Evolutionary conservation across 495 filamentous ascomycete species (phyloP), one percentile per base, ranked within the genome.

Genomic region (Haplographium delicatum): DNA sequence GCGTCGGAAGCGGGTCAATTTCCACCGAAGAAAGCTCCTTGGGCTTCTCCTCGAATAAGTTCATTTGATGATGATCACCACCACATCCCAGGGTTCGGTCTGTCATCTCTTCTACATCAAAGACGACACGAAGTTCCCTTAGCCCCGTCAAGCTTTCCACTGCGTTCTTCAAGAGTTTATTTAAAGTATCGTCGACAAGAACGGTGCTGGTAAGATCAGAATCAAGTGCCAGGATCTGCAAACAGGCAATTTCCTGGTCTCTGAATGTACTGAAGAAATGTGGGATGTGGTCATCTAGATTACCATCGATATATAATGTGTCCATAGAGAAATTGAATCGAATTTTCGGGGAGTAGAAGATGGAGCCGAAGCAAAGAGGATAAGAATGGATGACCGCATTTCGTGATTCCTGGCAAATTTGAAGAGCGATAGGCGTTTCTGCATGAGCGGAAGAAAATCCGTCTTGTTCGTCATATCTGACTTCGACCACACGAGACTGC

Each of bases 311-410:
- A 16, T 46, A 53, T 7, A 53, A 22, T 2, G 42, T 45, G n/a
- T 53, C 50, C 20, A 46, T 11, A 5, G 28, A 30, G 23, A 53
- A 45, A n/a, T 53, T 53, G 33, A 53, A 37, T 8, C 50, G 19
- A 1, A 47, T 27, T 13, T 30, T 45, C 9, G 41, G 11, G 7
- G 16, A 31, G 7, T 45, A 33, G 20, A 25, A 39, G 10, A 26
- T 22, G 0, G 50, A 38, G 5, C 50, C 50, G 24, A 53, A 53
- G 20, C 19, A 38, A 20, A 39, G 24, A 4, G 50, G 50, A n/a
- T 46, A 53, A 8, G 16, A 19, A 9, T 31, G 18, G 6, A 53
- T 8, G 3, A 46, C 5, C 2, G 10, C 10, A 5, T 39, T 24
- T 2, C 41, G 30, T 7, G 50, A 53, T 28, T 53, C 50, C 13